These are phyloP conservation scores for Termitomyces sp. DNA, from an alignment of 768 basidiomycete genomes.

Conservation along the genomic window DNA sequence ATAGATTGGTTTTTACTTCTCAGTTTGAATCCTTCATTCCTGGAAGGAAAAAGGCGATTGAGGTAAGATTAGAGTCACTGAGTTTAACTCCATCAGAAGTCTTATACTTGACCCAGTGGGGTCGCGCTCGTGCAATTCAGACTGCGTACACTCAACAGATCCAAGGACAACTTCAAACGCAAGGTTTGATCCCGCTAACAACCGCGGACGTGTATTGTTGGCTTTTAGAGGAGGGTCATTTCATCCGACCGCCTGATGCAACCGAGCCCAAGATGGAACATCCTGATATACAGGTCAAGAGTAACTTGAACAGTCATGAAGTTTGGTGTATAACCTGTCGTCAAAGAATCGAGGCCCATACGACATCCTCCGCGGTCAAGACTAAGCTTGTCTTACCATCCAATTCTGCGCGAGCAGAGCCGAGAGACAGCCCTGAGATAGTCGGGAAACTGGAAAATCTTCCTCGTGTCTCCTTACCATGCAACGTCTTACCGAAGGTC, in stretches of 20 bases:
- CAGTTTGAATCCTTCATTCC: conserved; percentile 31
- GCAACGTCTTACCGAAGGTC: conserved; percentile 14
- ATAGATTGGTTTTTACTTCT: conserved; percentile 29
- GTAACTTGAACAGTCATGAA: conserved; percentile 1
- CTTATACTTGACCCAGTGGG: conserved; percentile 30
- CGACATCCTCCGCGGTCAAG: conserved; percentile 14
- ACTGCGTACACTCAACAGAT: conserved; percentile 29
- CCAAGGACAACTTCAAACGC: conserved; percentile 7
- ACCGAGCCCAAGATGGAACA: neutral
- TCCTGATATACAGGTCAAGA: conserved; percentile 1
- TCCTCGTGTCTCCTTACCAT: neutral
- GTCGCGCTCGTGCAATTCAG: conserved; percentile 38
- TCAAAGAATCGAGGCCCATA: conserved; percentile 18
- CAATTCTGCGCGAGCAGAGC: neutral
- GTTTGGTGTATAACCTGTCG: conserved; percentile 30
- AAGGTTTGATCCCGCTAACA: conserved; percentile 22
- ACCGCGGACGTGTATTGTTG: conserved; percentile 41
- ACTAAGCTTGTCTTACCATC: conserved; percentile 5
- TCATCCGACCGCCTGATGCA: conserved; percentile 13
- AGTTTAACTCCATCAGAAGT: neutral
- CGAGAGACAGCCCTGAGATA: neutral
- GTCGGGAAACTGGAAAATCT: neutral
- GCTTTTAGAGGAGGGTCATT: conserved; percentile 38
- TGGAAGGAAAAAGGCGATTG: conserved; percentile 48
- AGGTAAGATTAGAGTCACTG: conserved; percentile 25